Evolutionary conservation across 768 basidiomycete species (phyloP).

Genomic region (Hericium coralloides): DNA sequence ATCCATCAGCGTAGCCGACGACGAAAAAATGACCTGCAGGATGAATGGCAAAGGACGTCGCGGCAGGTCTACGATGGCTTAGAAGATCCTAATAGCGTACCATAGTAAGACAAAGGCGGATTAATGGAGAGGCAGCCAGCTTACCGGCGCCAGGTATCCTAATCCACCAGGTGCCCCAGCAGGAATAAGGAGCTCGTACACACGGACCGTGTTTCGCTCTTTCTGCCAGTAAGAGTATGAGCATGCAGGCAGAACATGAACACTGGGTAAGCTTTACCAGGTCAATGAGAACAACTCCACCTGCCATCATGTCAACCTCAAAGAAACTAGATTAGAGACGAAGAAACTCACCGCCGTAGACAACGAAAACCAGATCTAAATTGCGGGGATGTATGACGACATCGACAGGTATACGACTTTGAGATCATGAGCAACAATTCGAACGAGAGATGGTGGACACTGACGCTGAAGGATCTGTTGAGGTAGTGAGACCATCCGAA

Average conservation of each 20-base stretch:
- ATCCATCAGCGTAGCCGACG: conserved; percentile 76
- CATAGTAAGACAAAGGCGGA: neutral
- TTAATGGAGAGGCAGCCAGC: conserved; percentile 9
- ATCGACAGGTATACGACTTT: conserved; percentile 41
- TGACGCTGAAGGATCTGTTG: conserved; percentile 27
- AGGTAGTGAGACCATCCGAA: conserved; percentile 31
- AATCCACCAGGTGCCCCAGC: conserved; percentile 79
- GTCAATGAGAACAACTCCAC: conserved; percentile 52
- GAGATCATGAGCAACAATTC: conserved; percentile 4
- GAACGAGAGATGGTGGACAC: conserved; percentile 5
- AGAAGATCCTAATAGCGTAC: conserved; percentile 45
- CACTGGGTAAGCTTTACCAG: conserved; percentile 30
- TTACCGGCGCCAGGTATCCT: conserved; percentile 49
- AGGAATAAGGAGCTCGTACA: conserved; percentile 61
- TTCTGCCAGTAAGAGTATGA: conserved; percentile 24
- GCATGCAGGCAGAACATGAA: neutral
- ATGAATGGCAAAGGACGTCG: conserved; percentile 65
- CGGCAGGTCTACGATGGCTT: conserved; percentile 56
- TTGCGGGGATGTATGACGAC: conserved; percentile 62
- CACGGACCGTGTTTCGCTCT: conserved; percentile 42
- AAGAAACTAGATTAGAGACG: neutral
- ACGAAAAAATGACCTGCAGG: conserved; percentile 72
- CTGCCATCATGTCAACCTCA: conserved; percentile 22
- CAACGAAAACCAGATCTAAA: conserved; percentile 61
- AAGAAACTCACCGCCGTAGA: conserved; percentile 53